These are phyloP conservation scores for Cyclotella sp. DNA, from an alignment of 108 stramenopile genomes.

Conservation along the genomic window DNA sequence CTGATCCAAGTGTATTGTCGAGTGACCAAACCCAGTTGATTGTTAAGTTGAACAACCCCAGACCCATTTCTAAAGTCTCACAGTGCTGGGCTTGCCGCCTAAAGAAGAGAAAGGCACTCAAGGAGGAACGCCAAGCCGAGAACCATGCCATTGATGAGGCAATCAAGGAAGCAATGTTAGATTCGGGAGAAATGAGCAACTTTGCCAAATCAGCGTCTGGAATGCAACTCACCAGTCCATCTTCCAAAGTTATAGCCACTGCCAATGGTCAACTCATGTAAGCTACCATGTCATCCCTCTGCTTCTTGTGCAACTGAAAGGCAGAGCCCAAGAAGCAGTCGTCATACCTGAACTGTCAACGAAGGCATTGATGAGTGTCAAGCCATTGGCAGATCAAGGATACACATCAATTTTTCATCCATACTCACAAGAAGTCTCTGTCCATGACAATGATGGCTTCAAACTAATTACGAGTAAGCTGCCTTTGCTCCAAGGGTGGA, in stretches of 20 bases:
- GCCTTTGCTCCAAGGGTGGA: conserved; percentile 19
- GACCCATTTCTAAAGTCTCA: neutral
- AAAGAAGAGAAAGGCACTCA: neutral
- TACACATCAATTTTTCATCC: conserved; percentile 29
- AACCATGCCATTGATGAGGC: neutral
- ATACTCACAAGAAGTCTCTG: neutral
- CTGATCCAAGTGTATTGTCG: neutral
- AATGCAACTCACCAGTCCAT: neutral
- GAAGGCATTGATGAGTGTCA: conserved; percentile 15
- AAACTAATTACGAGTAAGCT: neutral
- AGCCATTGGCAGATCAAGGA: conserved; percentile 9
- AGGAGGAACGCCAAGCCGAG: neutral
- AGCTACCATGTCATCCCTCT: conserved; percentile 6
- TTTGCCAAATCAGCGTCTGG: neutral
- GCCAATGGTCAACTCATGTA: neutral
- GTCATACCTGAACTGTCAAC: conserved; percentile 6
- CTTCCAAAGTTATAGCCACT: neutral
- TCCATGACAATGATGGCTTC: neutral
- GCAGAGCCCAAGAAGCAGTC: neutral
- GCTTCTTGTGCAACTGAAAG: neutral
- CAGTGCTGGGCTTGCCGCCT: neutral
- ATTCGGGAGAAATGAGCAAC: neutral
- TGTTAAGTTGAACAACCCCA: no score
- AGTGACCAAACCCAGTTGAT: neutral
- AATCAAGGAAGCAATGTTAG: conserved; percentile 5